Percentiles rank a stretch among this genome's conserved stretches.
phyloP scores from a whole-genome alignment of 2,329 filamentous ascomycete species.

The Aspergillus vadensis region DNA sequence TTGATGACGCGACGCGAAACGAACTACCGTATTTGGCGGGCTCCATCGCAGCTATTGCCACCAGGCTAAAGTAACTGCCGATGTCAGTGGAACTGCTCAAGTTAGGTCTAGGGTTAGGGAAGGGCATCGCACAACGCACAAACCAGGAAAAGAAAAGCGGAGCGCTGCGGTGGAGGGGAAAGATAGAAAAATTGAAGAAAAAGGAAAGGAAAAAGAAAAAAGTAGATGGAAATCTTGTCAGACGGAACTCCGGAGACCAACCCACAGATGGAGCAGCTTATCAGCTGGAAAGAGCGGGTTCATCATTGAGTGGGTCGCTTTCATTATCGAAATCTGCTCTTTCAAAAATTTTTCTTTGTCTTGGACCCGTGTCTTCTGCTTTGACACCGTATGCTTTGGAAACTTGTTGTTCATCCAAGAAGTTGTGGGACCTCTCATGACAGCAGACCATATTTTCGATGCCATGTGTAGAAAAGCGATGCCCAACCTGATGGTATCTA shows the following conservation, averaged over 20 bases:
- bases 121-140: slow-evolving; percentile 3
- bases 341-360: not conserved
- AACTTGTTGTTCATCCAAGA: too few relatives aligned
- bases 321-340: not conserved
- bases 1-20: too few relatives aligned
- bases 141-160: slow-evolving; percentile 1
- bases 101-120: not conserved
- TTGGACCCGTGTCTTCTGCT: not conserved
- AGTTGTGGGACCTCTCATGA: not conserved
- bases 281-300: not conserved
- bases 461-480: slow-evolving; percentile 13
- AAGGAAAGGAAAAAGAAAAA: too few relatives aligned
- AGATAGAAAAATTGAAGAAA: too few relatives aligned
- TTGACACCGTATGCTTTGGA: too few relatives aligned
- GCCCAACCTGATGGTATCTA: slow-evolving; percentile 2
- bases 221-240: not conserved
- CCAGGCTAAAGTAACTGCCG: not conserved
- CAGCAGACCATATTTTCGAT: slow-evolving; percentile 8
- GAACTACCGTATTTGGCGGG: not conserved
- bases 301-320: not conserved
- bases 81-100: not conserved
- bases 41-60: not conserved
- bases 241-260: not conserved
- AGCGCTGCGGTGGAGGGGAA: not conserved
- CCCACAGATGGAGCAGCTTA: not conserved